Conservation (phyloP, 495 filamentous ascomycete genomes). For the Chaetomium cochliodes region DNA sequence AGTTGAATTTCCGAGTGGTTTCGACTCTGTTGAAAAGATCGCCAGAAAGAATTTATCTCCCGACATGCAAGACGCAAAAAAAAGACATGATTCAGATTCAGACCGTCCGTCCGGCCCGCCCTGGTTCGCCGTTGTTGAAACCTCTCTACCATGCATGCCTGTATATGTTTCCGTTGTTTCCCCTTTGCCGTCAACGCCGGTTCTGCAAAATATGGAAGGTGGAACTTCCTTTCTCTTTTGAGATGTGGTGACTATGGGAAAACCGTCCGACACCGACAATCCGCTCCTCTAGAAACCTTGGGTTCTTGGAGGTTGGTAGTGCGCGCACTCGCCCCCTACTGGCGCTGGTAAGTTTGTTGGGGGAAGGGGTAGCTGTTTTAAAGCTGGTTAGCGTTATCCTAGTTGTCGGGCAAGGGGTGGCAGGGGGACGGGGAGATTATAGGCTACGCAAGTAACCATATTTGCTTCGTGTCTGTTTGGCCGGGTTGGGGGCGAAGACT, state of each 20-base stretch:
- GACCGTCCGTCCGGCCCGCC: neutral
- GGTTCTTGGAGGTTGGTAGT: neutral
- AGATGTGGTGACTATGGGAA: neutral
- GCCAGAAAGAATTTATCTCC: neutral
- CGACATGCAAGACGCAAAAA: neutral
- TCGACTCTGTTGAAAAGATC: neutral
- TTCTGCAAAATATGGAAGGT: constrained; percentile 20
- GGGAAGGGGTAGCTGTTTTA: constrained; percentile 52
- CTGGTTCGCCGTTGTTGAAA: constrained; percentile 37
- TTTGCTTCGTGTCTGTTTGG: neutral
- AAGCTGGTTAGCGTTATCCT: constrained; percentile 1
- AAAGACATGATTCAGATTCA: neutral
- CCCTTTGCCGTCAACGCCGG: constrained; percentile 28
- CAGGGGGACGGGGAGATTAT: neutral
- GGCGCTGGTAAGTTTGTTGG: constrained; percentile 67
- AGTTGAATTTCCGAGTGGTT: constrained; percentile 30
- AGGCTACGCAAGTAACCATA: neutral
- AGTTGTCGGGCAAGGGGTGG: too few species aligned
- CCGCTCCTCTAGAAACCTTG: neutral
- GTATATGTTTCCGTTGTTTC: constrained; percentile 12
- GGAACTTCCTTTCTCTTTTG: constrained; percentile 15
- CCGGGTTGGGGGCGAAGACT: constrained; percentile 37
- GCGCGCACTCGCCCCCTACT: constrained; percentile 8
- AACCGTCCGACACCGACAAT: neutral
- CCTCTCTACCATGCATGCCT: constrained; percentile 27